Conservation (phyloP, 495 filamentous ascomycete species). For the Aspergillus leporis region DNA sequence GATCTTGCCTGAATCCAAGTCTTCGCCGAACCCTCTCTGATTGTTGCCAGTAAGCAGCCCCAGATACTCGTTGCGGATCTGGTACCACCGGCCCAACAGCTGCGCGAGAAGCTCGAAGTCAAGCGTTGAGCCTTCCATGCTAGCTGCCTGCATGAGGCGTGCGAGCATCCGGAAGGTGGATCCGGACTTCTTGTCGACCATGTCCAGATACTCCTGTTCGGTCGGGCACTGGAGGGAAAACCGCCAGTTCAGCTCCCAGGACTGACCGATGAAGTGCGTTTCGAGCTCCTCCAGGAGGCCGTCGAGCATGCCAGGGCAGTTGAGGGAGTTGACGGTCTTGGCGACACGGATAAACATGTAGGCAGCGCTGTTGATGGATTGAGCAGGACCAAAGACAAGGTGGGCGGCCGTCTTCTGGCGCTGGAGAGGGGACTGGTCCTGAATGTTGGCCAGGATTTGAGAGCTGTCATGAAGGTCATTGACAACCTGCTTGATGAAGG, state of each 20-base stretch:
- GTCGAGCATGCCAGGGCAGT: constrained; percentile 17
- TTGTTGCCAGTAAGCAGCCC: constrained; percentile 22
- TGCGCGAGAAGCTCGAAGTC: constrained; percentile 21
- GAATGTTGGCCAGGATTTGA: constrained; percentile 33
- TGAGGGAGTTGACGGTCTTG: constrained; percentile 16
- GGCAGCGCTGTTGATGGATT: constrained; percentile 53
- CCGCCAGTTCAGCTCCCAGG: constrained; percentile 32
- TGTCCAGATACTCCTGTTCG: constrained; percentile 27
- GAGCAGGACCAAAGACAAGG: constrained; percentile 32
- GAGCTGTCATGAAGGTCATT: constrained; percentile 22
- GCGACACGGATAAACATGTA: constrained; percentile 46
- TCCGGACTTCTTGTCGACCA: constrained; percentile 33
- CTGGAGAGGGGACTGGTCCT: constrained; percentile 34
- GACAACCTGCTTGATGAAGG: constrained; percentile 24
- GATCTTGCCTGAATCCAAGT: constrained; percentile 36
- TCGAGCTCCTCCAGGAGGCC: constrained; percentile 22
- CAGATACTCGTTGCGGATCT: constrained; percentile 38
- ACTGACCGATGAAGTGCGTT: constrained; percentile 29
- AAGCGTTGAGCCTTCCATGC: constrained; percentile 12
- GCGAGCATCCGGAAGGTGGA: constrained; percentile 28
- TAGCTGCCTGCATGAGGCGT: constrained; percentile 26
- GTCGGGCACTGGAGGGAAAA: constrained; percentile 20
- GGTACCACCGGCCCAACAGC: constrained; percentile 31
- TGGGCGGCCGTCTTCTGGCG: constrained; percentile 31
- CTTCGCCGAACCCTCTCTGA: constrained; percentile 25